Evolutionary conservation across 495 filamentous ascomycete genomes (phyloP).

Genomic region (Daldinia loculata): DNA sequence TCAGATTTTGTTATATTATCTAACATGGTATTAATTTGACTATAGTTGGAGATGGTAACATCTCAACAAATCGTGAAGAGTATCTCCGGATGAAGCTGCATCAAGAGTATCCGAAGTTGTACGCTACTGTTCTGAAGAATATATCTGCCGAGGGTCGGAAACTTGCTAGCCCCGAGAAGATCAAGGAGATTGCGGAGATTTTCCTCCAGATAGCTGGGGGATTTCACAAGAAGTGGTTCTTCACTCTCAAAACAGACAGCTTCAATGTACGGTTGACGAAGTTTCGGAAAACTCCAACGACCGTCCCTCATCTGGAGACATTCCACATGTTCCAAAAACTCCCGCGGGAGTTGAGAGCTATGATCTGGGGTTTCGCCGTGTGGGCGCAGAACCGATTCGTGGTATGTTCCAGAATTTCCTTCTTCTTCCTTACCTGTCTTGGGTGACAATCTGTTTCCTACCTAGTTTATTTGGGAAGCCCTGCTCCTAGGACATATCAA

Average conservation of each 20-base stretch:
- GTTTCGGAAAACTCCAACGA: background rate
- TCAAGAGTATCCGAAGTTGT: background rate
- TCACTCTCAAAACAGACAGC: no score
- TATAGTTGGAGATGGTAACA: no score
- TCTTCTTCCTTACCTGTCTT: background rate
- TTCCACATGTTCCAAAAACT: constrained; percentile 1
- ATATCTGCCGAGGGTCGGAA: background rate
- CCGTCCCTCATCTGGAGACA: background rate
- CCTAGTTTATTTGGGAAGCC: background rate
- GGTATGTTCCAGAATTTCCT: background rate
- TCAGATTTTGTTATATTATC: no score
- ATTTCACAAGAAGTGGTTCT: background rate
- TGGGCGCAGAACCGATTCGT: constrained; percentile 6
- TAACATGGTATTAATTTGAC: no score
- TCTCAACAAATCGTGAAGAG: no score
- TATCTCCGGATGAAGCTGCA: no score
- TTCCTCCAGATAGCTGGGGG: background rate
- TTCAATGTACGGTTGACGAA: background rate
- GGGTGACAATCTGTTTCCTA: background rate
- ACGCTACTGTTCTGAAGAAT: background rate
- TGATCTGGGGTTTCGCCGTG: constrained; percentile 1
- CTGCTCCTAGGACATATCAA: background rate
- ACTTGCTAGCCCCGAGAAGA: background rate
- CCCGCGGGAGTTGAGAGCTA: background rate
- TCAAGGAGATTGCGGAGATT: background rate